These are phyloP conservation scores for Moesziomyces antarcticus DNA, from an alignment of 1,284 basidiomycete species.

Conservation along the genomic window DNA sequence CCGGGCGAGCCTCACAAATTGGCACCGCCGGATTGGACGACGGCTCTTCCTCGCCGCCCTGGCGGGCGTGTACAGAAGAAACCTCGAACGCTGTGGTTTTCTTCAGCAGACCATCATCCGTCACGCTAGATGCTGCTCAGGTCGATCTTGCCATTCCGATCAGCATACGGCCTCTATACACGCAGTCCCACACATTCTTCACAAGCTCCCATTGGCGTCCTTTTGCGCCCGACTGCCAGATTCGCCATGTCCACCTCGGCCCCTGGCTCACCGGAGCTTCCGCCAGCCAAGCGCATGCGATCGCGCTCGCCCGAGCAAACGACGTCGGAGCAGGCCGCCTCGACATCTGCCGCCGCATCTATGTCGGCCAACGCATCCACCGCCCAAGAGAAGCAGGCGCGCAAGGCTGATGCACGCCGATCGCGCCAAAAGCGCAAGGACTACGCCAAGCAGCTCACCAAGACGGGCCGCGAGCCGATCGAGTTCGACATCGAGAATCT, in stretches of 20 bases:
- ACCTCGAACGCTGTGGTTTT: neutral
- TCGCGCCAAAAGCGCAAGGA: constrained; percentile 58
- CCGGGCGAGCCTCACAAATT: too few relatives aligned
- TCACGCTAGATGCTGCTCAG: constrained; percentile 31
- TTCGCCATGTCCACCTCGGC: constrained; percentile 15
- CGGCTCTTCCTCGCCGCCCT: too few relatives aligned
- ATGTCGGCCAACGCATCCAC: neutral
- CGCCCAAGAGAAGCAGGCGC: constrained; percentile 32
- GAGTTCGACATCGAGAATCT: constrained; percentile 62
- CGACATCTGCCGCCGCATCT: constrained; percentile 8
- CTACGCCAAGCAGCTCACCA: constrained; percentile 54
- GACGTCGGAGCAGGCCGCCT: neutral
- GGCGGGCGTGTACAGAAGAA: neutral
- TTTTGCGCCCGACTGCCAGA: too few relatives aligned
- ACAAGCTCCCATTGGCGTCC: neutral
- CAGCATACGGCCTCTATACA: neutral
- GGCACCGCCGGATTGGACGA: too few relatives aligned
- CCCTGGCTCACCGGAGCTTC: constrained; percentile 28
- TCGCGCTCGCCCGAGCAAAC: constrained; percentile 27
- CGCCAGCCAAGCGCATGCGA: constrained; percentile 39
- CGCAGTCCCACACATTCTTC: neutral
- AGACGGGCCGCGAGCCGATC: constrained; percentile 64
- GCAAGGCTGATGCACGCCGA: constrained; percentile 47
- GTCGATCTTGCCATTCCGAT: neutral
- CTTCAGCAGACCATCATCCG: neutral